These are phyloP conservation scores for Jatropha curcas DNA, from an alignment of 345 rosid genomes.

Conservation along the genomic window DNA sequence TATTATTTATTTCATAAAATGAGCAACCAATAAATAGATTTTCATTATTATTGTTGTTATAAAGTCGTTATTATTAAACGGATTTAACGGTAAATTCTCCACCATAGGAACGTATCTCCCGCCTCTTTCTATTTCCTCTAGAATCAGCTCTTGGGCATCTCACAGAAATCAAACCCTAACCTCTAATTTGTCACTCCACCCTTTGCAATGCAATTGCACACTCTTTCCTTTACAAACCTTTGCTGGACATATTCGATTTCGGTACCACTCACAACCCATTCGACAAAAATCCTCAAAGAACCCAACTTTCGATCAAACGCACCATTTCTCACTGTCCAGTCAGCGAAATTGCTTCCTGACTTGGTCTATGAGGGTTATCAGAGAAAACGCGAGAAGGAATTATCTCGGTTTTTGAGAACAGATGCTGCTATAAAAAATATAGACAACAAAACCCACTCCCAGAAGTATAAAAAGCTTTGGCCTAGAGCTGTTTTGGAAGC, in stretches of 20 bases:
- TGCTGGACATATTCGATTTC: conserved; percentile 20
- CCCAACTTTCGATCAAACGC: conserved; percentile 8
- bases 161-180: too few species aligned
- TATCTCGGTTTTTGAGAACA: conserved; percentile 63
- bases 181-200: too few species aligned
- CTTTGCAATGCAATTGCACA: conserved; percentile 14
- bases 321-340: conserved; percentile 6
- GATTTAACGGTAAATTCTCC: too few species aligned
- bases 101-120: too few species aligned
- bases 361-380: conserved; percentile 33
- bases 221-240: background rate
- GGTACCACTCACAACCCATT: conserved; percentile 28
- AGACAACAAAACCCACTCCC: conserved; percentile 71
- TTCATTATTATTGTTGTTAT: too few species aligned
- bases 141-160: too few species aligned
- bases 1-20: too few species aligned
- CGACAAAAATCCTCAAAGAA: conserved; percentile 39
- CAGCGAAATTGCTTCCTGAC: conserved; percentile 30
- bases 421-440: conserved; percentile 67
- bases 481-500: conserved; percentile 89
- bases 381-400: conserved; percentile 49
- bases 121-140: too few species aligned
- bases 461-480: conserved; percentile 66
- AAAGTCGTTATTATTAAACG: too few species aligned
- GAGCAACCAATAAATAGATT: too few species aligned